Evolutionary conservation across 2,329 filamentous ascomycete genomes (phyloP).

Genomic region (Sclerotinia borealis): DNA sequence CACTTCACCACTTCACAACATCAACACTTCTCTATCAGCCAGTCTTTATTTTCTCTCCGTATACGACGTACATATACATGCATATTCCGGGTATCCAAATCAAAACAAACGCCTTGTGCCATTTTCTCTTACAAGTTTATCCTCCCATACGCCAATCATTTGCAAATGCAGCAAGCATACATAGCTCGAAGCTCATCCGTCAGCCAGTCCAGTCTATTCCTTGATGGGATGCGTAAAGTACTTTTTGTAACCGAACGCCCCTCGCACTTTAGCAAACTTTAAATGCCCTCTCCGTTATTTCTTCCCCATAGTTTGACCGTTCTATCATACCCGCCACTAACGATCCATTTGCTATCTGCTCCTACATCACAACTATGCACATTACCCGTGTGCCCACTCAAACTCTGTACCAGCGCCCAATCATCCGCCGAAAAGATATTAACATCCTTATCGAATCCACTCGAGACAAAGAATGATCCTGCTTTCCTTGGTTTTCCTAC

Average conservation of each 20-base stretch:
- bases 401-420: conserved; percentile 81
- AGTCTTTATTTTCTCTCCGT: neutral
- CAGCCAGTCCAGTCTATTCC: neutral
- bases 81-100: conserved; percentile 4
- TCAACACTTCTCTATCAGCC: neutral
- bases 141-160: neutral
- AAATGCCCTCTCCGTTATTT: conserved; percentile 61
- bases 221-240: neutral
- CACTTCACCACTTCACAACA: no score
- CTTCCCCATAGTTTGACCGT: conserved; percentile 96
- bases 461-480: conserved; percentile 84
- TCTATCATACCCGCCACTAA: conserved; percentile 87
- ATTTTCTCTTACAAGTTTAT: neutral
- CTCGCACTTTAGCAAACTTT: conserved; percentile 1
- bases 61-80: neutral
- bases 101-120: conserved; percentile 1
- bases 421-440: conserved; percentile 96
- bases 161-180: neutral
- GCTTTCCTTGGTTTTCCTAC: conserved; percentile 70
- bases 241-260: neutral
- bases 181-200: neutral
- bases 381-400: conserved; percentile 87
- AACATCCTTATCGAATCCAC: conserved; percentile 90
- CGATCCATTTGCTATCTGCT: conserved; percentile 82
- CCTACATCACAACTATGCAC: conserved; percentile 89